Evolutionary conservation across 2,329 filamentous ascomycete genomes (phyloP).

Genomic region (Xylaria sp.): DNA sequence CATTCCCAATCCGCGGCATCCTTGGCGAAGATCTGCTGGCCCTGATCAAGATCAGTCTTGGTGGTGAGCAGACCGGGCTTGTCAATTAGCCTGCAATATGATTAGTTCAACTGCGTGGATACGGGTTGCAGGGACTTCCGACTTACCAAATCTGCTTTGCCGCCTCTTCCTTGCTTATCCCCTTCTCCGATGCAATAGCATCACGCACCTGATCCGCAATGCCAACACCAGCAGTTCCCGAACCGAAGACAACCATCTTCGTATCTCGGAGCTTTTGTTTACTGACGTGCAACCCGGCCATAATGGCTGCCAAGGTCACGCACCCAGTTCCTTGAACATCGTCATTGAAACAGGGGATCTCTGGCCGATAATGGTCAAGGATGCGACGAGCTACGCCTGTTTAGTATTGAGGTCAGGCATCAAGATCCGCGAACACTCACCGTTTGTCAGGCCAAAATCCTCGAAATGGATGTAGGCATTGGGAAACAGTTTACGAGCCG

Average conservation of each 20-base stretch:
- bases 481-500: slow-evolving; percentile 71
- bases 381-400: slow-evolving; percentile 56
- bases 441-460: slow-evolving; percentile 80
- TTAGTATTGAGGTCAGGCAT: background rate
- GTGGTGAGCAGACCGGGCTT: slow-evolving; percentile 76
- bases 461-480: slow-evolving; percentile 87
- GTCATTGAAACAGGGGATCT: slow-evolving; percentile 87
- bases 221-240: slow-evolving; percentile 80
- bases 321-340: slow-evolving; percentile 89
- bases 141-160: slow-evolving; percentile 75
- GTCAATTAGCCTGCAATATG: slow-evolving; percentile 70
- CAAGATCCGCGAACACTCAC: slow-evolving; percentile 37
- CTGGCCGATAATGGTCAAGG: slow-evolving; percentile 71
- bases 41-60: slow-evolving; percentile 62
- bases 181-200: slow-evolving; percentile 71
- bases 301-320: slow-evolving; percentile 81
- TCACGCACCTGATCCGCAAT: slow-evolving; percentile 85
- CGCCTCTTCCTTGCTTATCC: slow-evolving; percentile 72
- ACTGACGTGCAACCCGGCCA: slow-evolving; percentile 73
- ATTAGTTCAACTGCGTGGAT: slow-evolving; percentile 3
- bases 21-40: slow-evolving; percentile 69
- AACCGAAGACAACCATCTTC: slow-evolving; percentile 75
- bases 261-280: slow-evolving; percentile 68
- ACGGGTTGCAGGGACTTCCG: background rate
- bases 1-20: slow-evolving; percentile 65